A percentile compares a stretch with the other conserved stretches of the same genome.
Evolutionary conservation across 2,329 filamentous ascomycete genomes (phyloP).

Genomic region (Leptoxyphium fumago): DNA sequence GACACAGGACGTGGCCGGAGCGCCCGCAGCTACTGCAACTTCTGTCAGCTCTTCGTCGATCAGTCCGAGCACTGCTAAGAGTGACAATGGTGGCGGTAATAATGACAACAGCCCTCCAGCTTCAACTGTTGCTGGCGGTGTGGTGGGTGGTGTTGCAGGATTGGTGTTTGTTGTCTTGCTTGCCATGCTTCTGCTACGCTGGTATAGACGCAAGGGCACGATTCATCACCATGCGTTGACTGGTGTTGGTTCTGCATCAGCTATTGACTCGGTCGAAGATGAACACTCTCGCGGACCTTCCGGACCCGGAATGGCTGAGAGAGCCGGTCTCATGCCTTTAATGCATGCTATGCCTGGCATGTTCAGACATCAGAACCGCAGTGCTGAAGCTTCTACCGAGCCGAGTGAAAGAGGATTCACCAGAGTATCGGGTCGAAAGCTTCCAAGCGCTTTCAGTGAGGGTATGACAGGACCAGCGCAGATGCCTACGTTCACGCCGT

Average conservation of each 20-base stretch:
- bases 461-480: slow-evolving; percentile 27
- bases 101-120: slow-evolving; percentile 26
- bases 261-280: slow-evolving; percentile 1
- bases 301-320: slow-evolving; percentile 25
- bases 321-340: slow-evolving; percentile 23
- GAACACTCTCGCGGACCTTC: slow-evolving; percentile 5
- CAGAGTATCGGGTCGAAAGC: slow-evolving; percentile 32
- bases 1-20: neutral
- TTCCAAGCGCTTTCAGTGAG: slow-evolving; percentile 33
- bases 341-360: slow-evolving; percentile 23
- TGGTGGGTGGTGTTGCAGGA: slow-evolving; percentile 48
- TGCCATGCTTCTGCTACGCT: slow-evolving; percentile 37
- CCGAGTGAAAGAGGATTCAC: slow-evolving; percentile 30
- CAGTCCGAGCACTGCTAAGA: slow-evolving; percentile 1
- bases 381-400: slow-evolving; percentile 5
- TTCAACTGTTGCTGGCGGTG: slow-evolving; percentile 43
- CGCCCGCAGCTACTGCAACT: neutral
- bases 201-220: slow-evolving; percentile 28
- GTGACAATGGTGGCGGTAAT: slow-evolving; percentile 1
- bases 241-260: slow-evolving; percentile 5
- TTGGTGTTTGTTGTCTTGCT: slow-evolving; percentile 36
- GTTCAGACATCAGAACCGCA: slow-evolving; percentile 21
- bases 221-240: slow-evolving; percentile 15
- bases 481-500: slow-evolving; percentile 4
- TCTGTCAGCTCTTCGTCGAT: slow-evolving; percentile 2